Base-by-base conservation (phyloP, 1,139 yeast species). In the Taiozyma sp. region DNA sequence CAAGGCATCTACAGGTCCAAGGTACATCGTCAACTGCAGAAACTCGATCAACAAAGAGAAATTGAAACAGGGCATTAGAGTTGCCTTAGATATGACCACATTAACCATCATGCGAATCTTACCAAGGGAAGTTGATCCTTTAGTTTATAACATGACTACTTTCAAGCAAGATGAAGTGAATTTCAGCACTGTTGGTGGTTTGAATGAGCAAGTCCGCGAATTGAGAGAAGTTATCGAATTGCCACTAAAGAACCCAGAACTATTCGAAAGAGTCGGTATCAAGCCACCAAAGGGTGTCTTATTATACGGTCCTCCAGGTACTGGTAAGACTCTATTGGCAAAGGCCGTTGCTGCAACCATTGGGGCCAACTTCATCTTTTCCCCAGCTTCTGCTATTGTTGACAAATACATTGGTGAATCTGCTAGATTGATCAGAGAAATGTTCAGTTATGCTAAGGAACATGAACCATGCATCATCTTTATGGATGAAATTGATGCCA, bases 401-500 rank as follows among this genome's bases (percentile, higher is more conserved):
- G 99, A 95, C 71, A 95, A 95, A 71, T 95, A 95, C 72, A 95
- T 95, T 67, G 99, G 99, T 65, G 99, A 95, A 70, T 87, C 96
- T 28, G 98, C 99, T 1, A 82, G 99, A 65, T 80, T 95, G 66
- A 91, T 95, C 60, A 83, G 99, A 73, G 99, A 95, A 71, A 93
- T 95, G 99, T 95, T 95, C 74, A 88, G 96, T 48, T 95, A 95
- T 70, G 99, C 99, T 49, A 91, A 84, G 68, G 99, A 93, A 66
- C 98, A 95, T 69, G 98, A 89, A 66, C 99, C 99, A 22, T 95
- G 99, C 73, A 93, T 95, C 67, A 95, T 95, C 60, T 95, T 95
- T 69, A 92, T 95, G 97, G 99, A 95, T 75, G 99, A 95, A 76
- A 84, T 95, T 56, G 99, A 95, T 75, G 99, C 99, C 50, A 95